These are phyloP conservation scores for Amaranthus cruentus DNA, from an alignment of 148 eudicot species.

Conservation along the genomic window DNA sequence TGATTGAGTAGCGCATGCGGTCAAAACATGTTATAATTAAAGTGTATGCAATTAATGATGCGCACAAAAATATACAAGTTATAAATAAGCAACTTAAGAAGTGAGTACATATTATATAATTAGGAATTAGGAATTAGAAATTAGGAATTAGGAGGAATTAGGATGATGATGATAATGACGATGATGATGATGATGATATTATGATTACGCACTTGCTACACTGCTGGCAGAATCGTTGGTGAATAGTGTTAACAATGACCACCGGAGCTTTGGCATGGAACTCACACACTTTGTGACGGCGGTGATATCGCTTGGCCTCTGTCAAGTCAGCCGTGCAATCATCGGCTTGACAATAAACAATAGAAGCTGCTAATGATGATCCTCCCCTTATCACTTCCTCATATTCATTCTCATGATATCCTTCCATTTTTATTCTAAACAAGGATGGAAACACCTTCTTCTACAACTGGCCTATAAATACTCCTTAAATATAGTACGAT, in stretches of 20 bases:
- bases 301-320: constrained; percentile 66
- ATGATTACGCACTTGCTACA: constrained; percentile 59
- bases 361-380: neutral
- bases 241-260: constrained; percentile 41
- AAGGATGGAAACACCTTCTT: neutral
- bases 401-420: constrained; percentile 10
- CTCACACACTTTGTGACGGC: constrained; percentile 81
- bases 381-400: constrained; percentile 8
- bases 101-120: no score
- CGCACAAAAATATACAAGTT: no score
- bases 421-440: constrained; percentile 18
- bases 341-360: constrained; percentile 56
- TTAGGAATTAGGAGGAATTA: no score
- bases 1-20: no score
- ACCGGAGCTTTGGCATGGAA: constrained; percentile 67
- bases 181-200: no score
- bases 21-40: no score
- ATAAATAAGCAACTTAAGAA: no score
- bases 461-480: no score
- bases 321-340: constrained; percentile 58
- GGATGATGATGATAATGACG: no score
- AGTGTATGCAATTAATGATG: no score
- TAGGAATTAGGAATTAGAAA: no score
- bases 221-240: constrained; percentile 86
- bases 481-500: no score